Evolutionary conservation across 768 basidiomycete species (phyloP).

Genomic region (Tulasnella sp.): DNA sequence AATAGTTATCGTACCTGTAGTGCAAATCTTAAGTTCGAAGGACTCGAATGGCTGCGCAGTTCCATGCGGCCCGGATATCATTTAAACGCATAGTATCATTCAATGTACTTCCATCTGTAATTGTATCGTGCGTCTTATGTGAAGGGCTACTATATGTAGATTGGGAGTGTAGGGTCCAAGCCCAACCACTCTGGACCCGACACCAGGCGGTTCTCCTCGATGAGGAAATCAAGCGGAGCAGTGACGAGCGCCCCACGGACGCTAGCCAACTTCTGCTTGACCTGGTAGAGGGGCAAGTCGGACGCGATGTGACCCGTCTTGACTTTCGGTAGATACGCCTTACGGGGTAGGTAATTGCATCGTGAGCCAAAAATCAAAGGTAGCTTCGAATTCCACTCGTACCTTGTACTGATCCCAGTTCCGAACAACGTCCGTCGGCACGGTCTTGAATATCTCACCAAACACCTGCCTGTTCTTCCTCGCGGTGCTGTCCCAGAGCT

Average conservation of each 20-base stretch:
- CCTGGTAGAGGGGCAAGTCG: conserved; percentile 48
- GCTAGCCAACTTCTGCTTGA: conserved; percentile 68
- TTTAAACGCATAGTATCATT: too few relatives aligned
- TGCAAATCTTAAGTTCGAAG: too few relatives aligned
- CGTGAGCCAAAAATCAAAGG: not conserved
- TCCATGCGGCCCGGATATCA: too few relatives aligned
- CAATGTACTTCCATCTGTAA: not conserved
- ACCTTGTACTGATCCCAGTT: conserved; percentile 73
- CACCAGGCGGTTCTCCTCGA: conserved; percentile 31
- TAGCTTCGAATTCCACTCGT: too few relatives aligned
- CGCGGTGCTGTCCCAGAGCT: conserved; percentile 60
- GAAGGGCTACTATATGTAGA: conserved; percentile 53
- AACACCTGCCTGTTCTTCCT: conserved; percentile 74
- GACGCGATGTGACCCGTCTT: conserved; percentile 74
- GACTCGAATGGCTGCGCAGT: too few relatives aligned
- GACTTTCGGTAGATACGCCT: conserved; percentile 66
- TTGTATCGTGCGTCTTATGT: not conserved
- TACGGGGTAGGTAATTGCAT: not conserved
- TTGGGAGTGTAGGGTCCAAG: conserved; percentile 65
- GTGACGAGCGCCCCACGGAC: conserved; percentile 33
- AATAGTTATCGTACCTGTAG: too few relatives aligned
- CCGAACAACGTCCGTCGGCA: conserved; percentile 72
- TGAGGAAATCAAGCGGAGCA: conserved; percentile 53
- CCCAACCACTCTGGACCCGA: conserved; percentile 56
- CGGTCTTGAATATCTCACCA: conserved; percentile 74